Conservation (phyloP, 2,329 filamentous ascomycete genomes). For the Nothomitra cinnamomea region DNA sequence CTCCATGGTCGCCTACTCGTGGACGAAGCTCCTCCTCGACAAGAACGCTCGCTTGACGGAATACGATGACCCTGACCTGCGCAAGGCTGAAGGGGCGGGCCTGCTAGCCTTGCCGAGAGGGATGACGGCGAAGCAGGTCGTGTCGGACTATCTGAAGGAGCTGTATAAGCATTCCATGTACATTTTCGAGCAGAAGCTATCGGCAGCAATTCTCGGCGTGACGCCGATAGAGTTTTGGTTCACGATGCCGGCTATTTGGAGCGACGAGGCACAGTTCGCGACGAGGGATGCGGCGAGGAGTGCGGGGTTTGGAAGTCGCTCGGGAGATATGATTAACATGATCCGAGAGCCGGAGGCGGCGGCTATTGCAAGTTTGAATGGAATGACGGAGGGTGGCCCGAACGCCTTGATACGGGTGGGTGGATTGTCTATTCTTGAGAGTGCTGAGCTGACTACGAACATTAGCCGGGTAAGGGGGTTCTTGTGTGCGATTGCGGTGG, state of each 20-base stretch:
- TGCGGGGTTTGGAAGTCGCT: neutral
- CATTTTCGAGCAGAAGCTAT: neutral
- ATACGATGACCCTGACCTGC: constrained; percentile 8
- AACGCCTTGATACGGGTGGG: too few relatives aligned
- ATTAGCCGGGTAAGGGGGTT: neutral
- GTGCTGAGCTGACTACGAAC: too few relatives aligned
- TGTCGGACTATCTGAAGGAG: neutral
- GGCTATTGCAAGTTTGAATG: neutral
- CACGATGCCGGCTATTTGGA: neutral
- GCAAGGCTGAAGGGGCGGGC: neutral
- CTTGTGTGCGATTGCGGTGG: neutral
- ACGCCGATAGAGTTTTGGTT: neutral
- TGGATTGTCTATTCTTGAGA: too few relatives aligned
- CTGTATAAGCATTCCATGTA: constrained; percentile 1
- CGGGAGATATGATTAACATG: neutral
- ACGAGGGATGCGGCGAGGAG: neutral
- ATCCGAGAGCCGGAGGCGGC: neutral
- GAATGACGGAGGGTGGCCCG: neutral
- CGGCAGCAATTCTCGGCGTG: neutral
- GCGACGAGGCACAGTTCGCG: neutral
- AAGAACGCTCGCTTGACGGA: neutral
- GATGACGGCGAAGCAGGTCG: neutral
- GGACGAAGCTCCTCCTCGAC: constrained; percentile 12
- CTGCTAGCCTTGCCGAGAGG: neutral
- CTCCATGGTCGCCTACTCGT: constrained; percentile 8